Evolutionary conservation across 306 rosid species (phyloP).

Genomic region (Glycine soja): DNA sequence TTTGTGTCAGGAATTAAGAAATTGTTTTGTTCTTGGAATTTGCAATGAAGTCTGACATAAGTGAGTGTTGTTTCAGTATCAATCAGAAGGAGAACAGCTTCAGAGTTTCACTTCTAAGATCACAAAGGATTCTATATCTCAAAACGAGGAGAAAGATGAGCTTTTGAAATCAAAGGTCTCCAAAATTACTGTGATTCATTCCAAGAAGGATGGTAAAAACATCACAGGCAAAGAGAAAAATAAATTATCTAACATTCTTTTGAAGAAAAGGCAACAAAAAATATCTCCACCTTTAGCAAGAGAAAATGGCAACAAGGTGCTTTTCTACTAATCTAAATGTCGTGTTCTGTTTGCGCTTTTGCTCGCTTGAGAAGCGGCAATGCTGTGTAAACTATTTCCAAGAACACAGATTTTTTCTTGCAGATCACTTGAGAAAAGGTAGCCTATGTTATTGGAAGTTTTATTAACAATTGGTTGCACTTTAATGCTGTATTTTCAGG

Average conservation of each 20-base stretch:
- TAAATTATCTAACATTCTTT: constrained; percentile 44
- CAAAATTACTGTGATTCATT: constrained; percentile 43
- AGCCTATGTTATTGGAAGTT: not conserved
- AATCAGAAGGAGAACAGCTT: constrained; percentile 54
- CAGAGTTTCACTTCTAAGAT: constrained; percentile 43
- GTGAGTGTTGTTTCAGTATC: constrained; percentile 45
- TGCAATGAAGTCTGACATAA: constrained; percentile 14
- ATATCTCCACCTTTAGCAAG: constrained; percentile 42
- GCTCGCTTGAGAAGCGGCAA: not conserved
- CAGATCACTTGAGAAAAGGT: not conserved
- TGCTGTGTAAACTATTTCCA: not conserved
- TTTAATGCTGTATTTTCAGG: constrained; percentile 56
- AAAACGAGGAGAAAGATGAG: constrained; percentile 51
- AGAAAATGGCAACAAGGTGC: constrained; percentile 58
- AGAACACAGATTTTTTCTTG: not conserved
- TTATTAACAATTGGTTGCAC: constrained; percentile 1
- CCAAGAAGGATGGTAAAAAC: constrained; percentile 40
- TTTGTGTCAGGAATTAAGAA: not conserved
- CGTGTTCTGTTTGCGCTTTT: constrained; percentile 4
- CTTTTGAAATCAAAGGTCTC: constrained; percentile 50
- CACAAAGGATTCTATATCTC: constrained; percentile 41
- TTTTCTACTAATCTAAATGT: constrained; percentile 27
- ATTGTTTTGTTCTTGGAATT: constrained; percentile 8
- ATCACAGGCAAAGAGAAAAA: constrained; percentile 47
- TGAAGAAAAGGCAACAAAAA: constrained; percentile 57